Percentiles rank a stretch among this genome's conserved stretches.
phyloP scores from a whole-genome alignment of 441 rosid genomes.

The Gossypium davidsonii region DNA sequence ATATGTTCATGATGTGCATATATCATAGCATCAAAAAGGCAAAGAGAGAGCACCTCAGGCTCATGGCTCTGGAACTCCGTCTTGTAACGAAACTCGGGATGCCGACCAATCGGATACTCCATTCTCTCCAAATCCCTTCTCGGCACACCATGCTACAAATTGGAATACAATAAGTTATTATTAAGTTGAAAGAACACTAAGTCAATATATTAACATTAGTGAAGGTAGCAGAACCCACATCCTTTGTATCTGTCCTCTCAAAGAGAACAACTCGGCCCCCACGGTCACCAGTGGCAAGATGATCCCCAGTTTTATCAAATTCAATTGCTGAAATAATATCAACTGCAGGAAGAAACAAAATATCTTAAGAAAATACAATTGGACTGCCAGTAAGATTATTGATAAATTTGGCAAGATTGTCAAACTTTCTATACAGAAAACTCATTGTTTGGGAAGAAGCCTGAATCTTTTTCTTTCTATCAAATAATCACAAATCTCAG shows the following conservation, averaged over 20 bases:
- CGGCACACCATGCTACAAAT: conserved; percentile 54
- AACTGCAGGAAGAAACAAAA: conserved; percentile 53
- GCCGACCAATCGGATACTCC: conserved; percentile 56
- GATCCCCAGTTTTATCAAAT: conserved; percentile 80
- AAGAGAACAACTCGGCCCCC: conserved; percentile 95
- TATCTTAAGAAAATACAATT: background rate
- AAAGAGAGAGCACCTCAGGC: conserved; percentile 63
- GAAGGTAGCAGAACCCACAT: conserved; percentile 41
- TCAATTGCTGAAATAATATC: conserved; percentile 92
- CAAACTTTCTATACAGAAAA: background rate
- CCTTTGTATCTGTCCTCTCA: conserved; percentile 66
- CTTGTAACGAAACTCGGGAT: conserved; percentile 92
- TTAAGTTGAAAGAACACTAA: conserved; percentile 1
- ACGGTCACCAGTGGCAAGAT: conserved; percentile 95
- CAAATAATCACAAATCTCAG: background rate
- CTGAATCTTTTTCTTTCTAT: background rate
- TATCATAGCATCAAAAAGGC: background rate
- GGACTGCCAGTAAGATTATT: background rate
- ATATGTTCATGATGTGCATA: background rate
- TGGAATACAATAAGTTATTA: conserved; percentile 12
- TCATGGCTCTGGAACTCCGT: conserved; percentile 99
- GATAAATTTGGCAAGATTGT: background rate
- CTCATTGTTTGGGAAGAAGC: background rate
- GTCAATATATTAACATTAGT: background rate
- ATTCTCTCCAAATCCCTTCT: conserved; percentile 73